These are phyloP conservation scores for Colletotrichum karsti DNA, from an alignment of 2,329 filamentous ascomycete species.

Conservation along the genomic window DNA sequence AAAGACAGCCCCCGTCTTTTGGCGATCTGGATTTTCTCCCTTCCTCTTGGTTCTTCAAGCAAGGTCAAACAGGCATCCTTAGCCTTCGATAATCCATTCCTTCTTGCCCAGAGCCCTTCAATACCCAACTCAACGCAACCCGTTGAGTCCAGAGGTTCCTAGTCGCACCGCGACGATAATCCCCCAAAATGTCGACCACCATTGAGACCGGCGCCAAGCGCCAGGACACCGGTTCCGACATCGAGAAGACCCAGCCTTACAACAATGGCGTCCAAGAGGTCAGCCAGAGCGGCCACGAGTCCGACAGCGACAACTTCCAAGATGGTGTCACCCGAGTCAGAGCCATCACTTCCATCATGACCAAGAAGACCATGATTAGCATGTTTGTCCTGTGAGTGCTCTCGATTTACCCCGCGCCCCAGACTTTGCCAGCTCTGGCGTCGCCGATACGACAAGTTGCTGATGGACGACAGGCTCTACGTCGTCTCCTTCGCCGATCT, in stretches of 20 bases:
- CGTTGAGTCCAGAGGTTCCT: slow-evolving; percentile 7
- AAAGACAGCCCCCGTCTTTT: not conserved
- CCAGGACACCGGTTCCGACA: slow-evolving; percentile 4
- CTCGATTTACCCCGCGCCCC: not conserved
- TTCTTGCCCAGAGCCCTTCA: slow-evolving; percentile 1
- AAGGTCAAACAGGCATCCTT: slow-evolving; percentile 18
- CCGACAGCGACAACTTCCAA: slow-evolving; percentile 40
- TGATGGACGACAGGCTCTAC: slow-evolving; percentile 41
- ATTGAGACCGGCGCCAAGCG: not conserved
- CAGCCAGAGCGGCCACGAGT: not conserved
- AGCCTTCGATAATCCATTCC: slow-evolving; percentile 13
- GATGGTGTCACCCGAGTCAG: slow-evolving; percentile 48
- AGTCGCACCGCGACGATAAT: slow-evolving; percentile 5
- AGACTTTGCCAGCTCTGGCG: too few relatives aligned
- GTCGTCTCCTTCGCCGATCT: slow-evolving; percentile 47
- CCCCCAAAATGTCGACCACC: slow-evolving; percentile 14
- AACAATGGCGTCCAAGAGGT: slow-evolving; percentile 20
- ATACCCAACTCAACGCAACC: not conserved
- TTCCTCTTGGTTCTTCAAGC: slow-evolving; percentile 13
- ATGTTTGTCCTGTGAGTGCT: slow-evolving; percentile 48
- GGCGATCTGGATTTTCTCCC: not conserved
- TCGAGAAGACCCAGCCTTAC: slow-evolving; percentile 19
- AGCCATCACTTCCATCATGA: slow-evolving; percentile 38
- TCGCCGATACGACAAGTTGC: not conserved
- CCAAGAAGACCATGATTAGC: slow-evolving; percentile 42